Percentiles rank a stretch among this genome's conserved stretches.
phyloP scores from a whole-genome alignment of 306 rosid genomes.

The Acacia crassicarpa region DNA sequence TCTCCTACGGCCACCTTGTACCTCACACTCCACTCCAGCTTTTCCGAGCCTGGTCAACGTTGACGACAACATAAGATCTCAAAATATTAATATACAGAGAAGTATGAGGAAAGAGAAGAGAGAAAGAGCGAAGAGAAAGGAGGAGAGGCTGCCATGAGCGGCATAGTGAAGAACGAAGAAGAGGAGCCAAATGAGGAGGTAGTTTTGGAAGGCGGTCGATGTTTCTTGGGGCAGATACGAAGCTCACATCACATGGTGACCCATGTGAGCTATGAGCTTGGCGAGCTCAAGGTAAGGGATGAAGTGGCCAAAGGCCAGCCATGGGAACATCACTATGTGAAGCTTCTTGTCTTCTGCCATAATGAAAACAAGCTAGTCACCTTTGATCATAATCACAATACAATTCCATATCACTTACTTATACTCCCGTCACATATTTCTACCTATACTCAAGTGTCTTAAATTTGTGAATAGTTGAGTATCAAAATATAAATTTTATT shows the following conservation, averaged over 20 bases:
- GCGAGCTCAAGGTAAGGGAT: conserved; percentile 38
- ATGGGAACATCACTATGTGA: conserved; percentile 23
- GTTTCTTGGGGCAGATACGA: conserved; percentile 48
- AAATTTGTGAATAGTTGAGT: too few relatives aligned
- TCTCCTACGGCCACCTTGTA: too few relatives aligned
- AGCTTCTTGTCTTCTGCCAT: not conserved
- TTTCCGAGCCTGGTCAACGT: conserved; percentile 44
- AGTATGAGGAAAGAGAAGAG: not conserved
- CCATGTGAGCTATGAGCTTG: conserved; percentile 41
- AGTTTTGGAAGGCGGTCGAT: conserved; percentile 44
- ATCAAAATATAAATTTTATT: too few relatives aligned
- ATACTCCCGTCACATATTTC: too few relatives aligned
- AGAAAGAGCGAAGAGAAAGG: conserved; percentile 61
- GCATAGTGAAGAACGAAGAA: conserved; percentile 63
- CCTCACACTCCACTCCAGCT: conserved; percentile 67
- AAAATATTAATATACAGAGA: not conserved
- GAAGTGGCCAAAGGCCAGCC: conserved; percentile 30
- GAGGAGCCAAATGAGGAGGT: conserved; percentile 24
- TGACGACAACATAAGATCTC: not conserved
- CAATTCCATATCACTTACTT: too few relatives aligned
- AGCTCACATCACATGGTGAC: conserved; percentile 44
- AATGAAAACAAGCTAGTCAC: too few relatives aligned
- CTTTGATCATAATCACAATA: too few relatives aligned
- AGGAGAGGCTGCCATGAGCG: conserved; percentile 73
- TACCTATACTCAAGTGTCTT: too few relatives aligned